phyloP scores from a whole-genome alignment of 1,139 yeast species.

The Suhomyces anneliseae region DNA sequence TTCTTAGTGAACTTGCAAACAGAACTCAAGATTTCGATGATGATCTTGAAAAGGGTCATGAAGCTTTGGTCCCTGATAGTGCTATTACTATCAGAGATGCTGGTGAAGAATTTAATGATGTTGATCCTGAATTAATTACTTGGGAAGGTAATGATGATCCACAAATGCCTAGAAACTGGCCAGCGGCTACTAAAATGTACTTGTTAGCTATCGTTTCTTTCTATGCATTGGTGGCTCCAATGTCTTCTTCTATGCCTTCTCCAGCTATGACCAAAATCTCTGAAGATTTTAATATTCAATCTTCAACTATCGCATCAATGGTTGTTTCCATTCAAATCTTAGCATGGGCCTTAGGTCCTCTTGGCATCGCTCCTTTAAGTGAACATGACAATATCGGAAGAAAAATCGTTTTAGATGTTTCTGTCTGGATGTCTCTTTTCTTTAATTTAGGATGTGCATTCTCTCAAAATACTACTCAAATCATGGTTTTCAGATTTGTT shows the following conservation, averaged over 20 bases:
- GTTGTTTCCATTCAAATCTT: slow-evolving; percentile 45
- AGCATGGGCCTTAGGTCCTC: slow-evolving; percentile 51
- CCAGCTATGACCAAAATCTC: slow-evolving; percentile 43
- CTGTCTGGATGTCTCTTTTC: slow-evolving; percentile 31
- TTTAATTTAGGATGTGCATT: slow-evolving; percentile 46
- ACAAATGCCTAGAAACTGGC: slow-evolving; percentile 45
- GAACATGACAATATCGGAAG: slow-evolving; percentile 45
- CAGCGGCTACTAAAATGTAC: slow-evolving; percentile 24
- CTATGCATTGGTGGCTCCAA: slow-evolving; percentile 46
- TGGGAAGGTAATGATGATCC: slow-evolving; percentile 42
- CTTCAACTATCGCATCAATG: slow-evolving; percentile 34
- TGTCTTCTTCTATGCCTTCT: slow-evolving; percentile 47
- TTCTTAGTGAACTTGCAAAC: slow-evolving; percentile 19
- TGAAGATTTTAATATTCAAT: slow-evolving; percentile 33
- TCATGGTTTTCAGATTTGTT: slow-evolving; percentile 41
- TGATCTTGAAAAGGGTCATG: slow-evolving; percentile 11
- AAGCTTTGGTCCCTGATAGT: slow-evolving; percentile 15
- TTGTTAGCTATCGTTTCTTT: slow-evolving; percentile 39
- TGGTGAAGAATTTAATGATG: slow-evolving; percentile 38
- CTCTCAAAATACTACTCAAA: slow-evolving; percentile 38
- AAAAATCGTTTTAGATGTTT: slow-evolving; percentile 37
- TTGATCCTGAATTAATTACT: slow-evolving; percentile 47
- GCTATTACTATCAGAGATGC: slow-evolving; percentile 32
- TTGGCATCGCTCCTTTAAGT: slow-evolving; percentile 45
- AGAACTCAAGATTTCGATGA: slow-evolving; percentile 15